Base-by-base conservation (phyloP, 2,329 filamentous ascomycete species). In the Aureobasidium sp. region DNA sequence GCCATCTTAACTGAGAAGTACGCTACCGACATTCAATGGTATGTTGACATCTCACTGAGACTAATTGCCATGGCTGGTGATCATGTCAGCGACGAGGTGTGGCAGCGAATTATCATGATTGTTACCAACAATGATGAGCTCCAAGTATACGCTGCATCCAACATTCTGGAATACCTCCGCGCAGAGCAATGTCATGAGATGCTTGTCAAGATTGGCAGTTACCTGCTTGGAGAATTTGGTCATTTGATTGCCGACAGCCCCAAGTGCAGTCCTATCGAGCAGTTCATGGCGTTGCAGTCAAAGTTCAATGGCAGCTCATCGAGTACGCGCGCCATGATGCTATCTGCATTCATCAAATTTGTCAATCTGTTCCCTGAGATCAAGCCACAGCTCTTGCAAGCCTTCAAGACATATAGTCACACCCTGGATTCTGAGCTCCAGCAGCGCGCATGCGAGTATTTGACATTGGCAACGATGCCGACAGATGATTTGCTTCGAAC, bases 51-150 rank as follows among this genome's bases (percentile, higher is more conserved):
- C 67, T 96, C 94, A 11, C 81, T 99, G 67, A 86, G 93, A 61
- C 83, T 99, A 58, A 92, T 99, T 63, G 91, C 93, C 62, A 92
- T 97, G 85, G 94, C 95, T 3, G 94, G 94, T 67, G 94, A 99
- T 70, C 94, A 99, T 73, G 93, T 99, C 67, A 97, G 93, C 74
- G 95, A 99, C 66, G 94, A 99, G 76, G 94, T 99, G 21, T 99
- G 94, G 94, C 94, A 99, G 74, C 87, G 94, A 68, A 93, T 99
- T 61, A 97, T 96, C 65, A 94, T 99, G 74, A 97, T 99, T 68
- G 92, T 97, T 63, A 97, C 94, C 60, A 99, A 99, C 79, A 99
- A 99, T 74, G 94, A 99, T 74, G 93, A 97, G 74, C 82, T 99
- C 11, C 94, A 99, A 75, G 88, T 96, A 0, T 99, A 99, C 72